These are phyloP conservation scores for Didymella keratinophila DNA, from an alignment of 2,329 filamentous ascomycete species.

Conservation along the genomic window DNA sequence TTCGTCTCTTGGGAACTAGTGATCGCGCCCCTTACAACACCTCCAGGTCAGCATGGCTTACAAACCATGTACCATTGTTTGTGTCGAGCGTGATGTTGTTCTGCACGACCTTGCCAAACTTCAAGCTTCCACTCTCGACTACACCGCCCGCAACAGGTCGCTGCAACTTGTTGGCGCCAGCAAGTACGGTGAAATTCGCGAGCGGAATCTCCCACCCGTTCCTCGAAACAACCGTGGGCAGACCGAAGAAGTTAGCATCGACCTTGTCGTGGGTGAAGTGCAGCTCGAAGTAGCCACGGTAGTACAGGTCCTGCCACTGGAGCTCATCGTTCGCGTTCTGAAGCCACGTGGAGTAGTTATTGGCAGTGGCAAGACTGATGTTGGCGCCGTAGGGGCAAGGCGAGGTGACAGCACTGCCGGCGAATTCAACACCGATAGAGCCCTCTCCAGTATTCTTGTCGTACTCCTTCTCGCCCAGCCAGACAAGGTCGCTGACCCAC, in stretches of 20 bases:
- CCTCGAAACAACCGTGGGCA: conserved; percentile 65
- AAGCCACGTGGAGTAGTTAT: conserved; percentile 50
- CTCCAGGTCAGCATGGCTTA: conserved; percentile 37
- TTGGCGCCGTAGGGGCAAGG: conserved; percentile 66
- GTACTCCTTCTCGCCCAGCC: conserved; percentile 54
- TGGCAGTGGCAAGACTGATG: conserved; percentile 62
- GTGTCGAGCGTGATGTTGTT: conserved; percentile 48
- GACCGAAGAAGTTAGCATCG: conserved; percentile 70
- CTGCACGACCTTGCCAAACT: conserved; percentile 52
- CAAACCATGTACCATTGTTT: conserved; percentile 46
- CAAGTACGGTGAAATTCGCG: conserved; percentile 73
- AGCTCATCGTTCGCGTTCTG: conserved; percentile 66
- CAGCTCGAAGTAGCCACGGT: conserved; percentile 76
- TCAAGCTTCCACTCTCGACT: conserved; percentile 66
- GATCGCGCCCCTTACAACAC: conserved; percentile 29
- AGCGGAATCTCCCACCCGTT: conserved; percentile 71
- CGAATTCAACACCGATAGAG: conserved; percentile 60
- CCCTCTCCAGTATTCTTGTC: conserved; percentile 51
- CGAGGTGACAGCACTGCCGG: conserved; percentile 71
- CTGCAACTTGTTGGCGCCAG: conserved; percentile 66
- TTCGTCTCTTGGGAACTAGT: neutral
- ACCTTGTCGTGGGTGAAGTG: conserved; percentile 62
- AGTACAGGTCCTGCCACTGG: conserved; percentile 77
- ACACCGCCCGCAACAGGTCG: conserved; percentile 59
- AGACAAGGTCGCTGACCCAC: conserved; percentile 61